These are phyloP conservation scores for Strigomonas culicis DNA, from an alignment of 208 protist species.

Conservation along the genomic window DNA sequence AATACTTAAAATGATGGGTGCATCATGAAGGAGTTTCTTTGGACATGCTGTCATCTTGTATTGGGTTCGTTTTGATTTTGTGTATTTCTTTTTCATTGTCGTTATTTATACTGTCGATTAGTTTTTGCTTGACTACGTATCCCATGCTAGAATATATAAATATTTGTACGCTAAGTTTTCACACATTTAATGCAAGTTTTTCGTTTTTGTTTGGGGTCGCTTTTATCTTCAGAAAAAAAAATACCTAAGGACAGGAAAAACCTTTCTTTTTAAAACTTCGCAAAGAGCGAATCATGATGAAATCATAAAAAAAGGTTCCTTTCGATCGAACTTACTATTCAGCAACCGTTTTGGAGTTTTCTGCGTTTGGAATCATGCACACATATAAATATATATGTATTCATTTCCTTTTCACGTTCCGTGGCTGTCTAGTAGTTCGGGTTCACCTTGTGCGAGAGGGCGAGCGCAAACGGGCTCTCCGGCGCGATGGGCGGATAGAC, in stretches of 20 bases:
- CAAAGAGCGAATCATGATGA: not conserved
- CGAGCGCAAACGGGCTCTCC: constrained; percentile 60
- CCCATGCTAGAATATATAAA: too few relatives aligned
- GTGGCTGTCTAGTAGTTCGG: constrained; percentile 72
- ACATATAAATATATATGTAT: not conserved
- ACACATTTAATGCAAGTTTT: too few relatives aligned
- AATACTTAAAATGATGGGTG: too few relatives aligned
- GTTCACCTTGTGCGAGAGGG: constrained; percentile 76
- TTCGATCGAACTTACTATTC: not conserved
- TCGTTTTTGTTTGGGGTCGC: not conserved
- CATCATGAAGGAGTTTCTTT: too few relatives aligned
- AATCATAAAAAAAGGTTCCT: not conserved
- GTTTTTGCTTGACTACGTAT: too few relatives aligned
- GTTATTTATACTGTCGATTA: too few relatives aligned
- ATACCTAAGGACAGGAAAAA: not conserved
- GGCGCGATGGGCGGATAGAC: constrained; percentile 79
- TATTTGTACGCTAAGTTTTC: too few relatives aligned
- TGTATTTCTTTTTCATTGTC: too few relatives aligned
- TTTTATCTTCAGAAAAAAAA: not conserved
- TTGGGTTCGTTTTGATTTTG: too few relatives aligned
- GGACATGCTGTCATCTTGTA: too few relatives aligned
- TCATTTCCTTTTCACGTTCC: constrained; percentile 9
- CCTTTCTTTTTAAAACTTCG: not conserved
- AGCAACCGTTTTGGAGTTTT: not conserved
- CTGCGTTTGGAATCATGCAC: not conserved